Evolutionary conservation across 495 filamentous ascomycete species (phyloP).

Genomic region (Penicillium canariense): DNA sequence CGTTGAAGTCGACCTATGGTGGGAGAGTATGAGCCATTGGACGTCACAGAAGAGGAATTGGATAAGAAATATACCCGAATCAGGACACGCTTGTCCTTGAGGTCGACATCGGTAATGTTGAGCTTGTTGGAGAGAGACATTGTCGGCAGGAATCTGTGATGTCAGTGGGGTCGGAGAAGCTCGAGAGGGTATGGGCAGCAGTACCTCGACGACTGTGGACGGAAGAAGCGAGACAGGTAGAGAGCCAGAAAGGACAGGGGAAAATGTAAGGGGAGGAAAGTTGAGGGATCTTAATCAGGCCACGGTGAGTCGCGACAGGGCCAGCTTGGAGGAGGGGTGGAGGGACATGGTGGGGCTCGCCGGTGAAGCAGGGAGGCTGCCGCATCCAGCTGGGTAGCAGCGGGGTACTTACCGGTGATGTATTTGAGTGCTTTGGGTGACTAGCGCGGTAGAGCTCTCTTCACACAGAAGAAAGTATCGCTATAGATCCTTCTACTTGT

Average conservation of each 20-base stretch:
- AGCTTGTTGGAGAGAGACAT: constrained; percentile 99
- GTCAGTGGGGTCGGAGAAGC: constrained; percentile 2
- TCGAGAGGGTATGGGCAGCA: not conserved
- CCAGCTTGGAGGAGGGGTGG: constrained; percentile 27
- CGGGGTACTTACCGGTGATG: constrained; percentile 16
- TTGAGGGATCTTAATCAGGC: constrained; percentile 24
- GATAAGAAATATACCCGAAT: constrained; percentile 70
- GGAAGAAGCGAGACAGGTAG: constrained; percentile 8
- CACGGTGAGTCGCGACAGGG: constrained; percentile 31
- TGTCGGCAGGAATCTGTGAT: constrained; percentile 30
- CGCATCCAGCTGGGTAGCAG: constrained; percentile 16
- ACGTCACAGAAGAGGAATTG: not conserved
- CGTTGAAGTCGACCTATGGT: constrained; percentile 95
- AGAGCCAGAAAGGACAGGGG: constrained; percentile 2
- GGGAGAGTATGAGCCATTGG: constrained; percentile 17
- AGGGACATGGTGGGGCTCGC: constrained; percentile 21
- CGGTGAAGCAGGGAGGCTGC: constrained; percentile 23
- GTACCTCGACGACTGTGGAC: constrained; percentile 16
- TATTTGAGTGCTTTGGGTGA: constrained; percentile 10
- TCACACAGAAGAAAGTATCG: constrained; percentile 6
- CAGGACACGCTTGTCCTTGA: constrained; percentile 96
- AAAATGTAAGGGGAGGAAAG: not conserved
- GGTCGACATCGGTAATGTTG: constrained; percentile 89
- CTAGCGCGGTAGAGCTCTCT: not conserved
- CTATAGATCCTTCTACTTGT: constrained; percentile 1